Percentiles rank a stretch among this genome's conserved stretches.
Evolutionary conservation across 192 early-diverging fungal species (phyloP).

Genomic region (Mortierella hygrophila): DNA sequence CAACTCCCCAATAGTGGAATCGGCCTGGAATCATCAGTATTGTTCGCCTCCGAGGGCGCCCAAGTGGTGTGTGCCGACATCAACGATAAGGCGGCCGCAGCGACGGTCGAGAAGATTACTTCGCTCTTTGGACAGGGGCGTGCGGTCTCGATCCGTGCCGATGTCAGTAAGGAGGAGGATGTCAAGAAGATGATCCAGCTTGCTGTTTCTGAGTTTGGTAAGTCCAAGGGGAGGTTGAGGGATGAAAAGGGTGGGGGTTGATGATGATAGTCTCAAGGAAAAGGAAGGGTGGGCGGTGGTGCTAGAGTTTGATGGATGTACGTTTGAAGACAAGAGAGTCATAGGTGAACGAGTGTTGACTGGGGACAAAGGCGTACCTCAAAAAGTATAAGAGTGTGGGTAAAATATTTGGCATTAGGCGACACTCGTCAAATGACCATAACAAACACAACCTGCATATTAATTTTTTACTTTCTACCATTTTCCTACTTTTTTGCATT

Average conservation of each 20-base stretch:
- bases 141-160: slow-evolving; percentile 74
- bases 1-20: slow-evolving; percentile 71
- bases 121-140: slow-evolving; percentile 56
- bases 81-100: slow-evolving; percentile 70
- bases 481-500: background rate
- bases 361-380: background rate
- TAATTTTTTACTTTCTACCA: background rate
- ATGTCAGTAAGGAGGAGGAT: slow-evolving; percentile 82
- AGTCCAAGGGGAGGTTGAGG: slow-evolving; percentile 1
- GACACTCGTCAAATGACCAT: slow-evolving; percentile 25
- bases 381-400: background rate
- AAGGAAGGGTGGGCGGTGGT: background rate
- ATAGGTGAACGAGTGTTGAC: background rate
- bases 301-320: background rate
- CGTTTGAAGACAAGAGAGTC: background rate
- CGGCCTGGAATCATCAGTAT: slow-evolving; percentile 77
- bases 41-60: slow-evolving; percentile 86
- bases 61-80: slow-evolving; percentile 84
- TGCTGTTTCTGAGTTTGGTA: slow-evolving; percentile 78
- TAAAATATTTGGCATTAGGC: slow-evolving; percentile 2
- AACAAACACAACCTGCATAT: background rate
- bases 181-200: slow-evolving; percentile 74
- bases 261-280: background rate
- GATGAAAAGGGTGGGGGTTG: background rate
- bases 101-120: slow-evolving; percentile 66